Conservation (phyloP, 192 early-diverging fungal genomes). For the Umbelopsis isabellina region DNA sequence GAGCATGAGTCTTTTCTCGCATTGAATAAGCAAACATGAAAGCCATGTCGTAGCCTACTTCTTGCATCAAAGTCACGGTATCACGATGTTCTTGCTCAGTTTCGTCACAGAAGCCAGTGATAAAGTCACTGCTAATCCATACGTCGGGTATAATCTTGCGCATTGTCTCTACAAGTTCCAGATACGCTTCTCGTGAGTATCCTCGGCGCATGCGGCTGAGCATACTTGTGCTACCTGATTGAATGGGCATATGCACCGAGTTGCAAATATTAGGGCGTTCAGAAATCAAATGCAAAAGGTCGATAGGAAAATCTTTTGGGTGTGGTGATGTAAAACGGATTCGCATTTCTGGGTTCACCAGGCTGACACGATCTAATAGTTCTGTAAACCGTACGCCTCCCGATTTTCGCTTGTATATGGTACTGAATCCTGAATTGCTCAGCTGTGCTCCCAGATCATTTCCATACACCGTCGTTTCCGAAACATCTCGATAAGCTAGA, state of each 20-base stretch:
- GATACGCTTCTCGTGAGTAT: conserved; percentile 71
- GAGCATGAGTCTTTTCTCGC: conserved; percentile 76
- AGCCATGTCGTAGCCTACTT: conserved; percentile 71
- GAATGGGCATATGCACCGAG: conserved; percentile 73
- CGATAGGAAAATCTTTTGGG: conserved; percentile 81
- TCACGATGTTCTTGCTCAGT: conserved; percentile 73
- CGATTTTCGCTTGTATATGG: conserved; percentile 75
- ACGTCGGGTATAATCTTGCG: conserved; percentile 72
- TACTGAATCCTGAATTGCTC: conserved; percentile 68
- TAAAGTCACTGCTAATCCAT: conserved; percentile 74
- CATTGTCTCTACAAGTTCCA: conserved; percentile 66
- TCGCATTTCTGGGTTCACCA: conserved; percentile 75
- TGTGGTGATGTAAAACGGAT: conserved; percentile 81
- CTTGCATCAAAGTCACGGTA: conserved; percentile 67
- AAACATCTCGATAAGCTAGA: conserved; percentile 67
- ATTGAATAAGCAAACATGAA: conserved; percentile 85
- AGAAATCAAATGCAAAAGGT: conserved; percentile 68
- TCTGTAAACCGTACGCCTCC: conserved; percentile 78
- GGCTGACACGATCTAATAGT: conserved; percentile 67
- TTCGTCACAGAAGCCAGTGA: conserved; percentile 80
- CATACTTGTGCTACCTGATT: conserved; percentile 68
- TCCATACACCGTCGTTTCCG: conserved; percentile 55
- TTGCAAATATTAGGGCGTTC: conserved; percentile 72
- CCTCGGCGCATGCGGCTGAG: conserved; percentile 77
- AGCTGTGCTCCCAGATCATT: conserved; percentile 42